phyloP scores from a whole-genome alignment of 441 rosid genomes.

The Eruca vesicaria region DNA sequence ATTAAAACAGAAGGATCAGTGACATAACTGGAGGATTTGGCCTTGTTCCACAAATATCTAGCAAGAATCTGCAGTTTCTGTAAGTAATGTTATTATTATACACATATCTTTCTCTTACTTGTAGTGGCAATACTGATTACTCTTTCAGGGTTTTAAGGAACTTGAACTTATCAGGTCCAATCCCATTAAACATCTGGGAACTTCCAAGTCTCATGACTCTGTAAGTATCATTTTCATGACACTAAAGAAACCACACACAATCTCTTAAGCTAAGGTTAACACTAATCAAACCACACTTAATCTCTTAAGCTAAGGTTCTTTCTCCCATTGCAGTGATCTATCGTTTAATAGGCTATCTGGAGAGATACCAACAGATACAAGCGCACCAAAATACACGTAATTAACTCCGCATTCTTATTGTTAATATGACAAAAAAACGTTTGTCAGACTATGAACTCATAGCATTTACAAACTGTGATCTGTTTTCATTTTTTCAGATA shows the following conservation, averaged over 20 bases:
- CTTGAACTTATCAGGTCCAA: slow-evolving; percentile 29
- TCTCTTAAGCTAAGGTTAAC: not conserved
- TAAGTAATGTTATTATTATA: slow-evolving; percentile 1
- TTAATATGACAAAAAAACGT: not conserved
- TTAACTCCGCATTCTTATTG: not conserved
- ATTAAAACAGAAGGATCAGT: slow-evolving; percentile 31
- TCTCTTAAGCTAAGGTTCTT: not conserved
- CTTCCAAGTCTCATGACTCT: slow-evolving; percentile 31
- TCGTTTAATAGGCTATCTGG: slow-evolving; percentile 35
- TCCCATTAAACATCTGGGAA: slow-evolving; percentile 33
- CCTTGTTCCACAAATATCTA: slow-evolving; percentile 19
- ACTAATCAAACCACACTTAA: not conserved
- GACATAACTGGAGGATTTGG: slow-evolving; percentile 23
- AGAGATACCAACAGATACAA: slow-evolving; percentile 29
- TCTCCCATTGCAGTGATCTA: slow-evolving; percentile 22
- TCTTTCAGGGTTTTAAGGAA: slow-evolving; percentile 32
- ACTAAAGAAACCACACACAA: not conserved
- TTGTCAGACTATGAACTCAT: not conserved
- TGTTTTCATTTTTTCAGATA: slow-evolving; percentile 4
- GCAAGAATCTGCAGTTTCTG: slow-evolving; percentile 31
- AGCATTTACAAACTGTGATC: not conserved
- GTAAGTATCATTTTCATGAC: slow-evolving; percentile 18
- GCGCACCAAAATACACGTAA: slow-evolving; percentile 33
- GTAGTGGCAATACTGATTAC: not conserved
- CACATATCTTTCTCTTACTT: not conserved